These are phyloP conservation scores for Marchantia polymorpha DNA, from an alignment of 225 moss, liverwort and hornwort genomes.

Conservation along the genomic window DNA sequence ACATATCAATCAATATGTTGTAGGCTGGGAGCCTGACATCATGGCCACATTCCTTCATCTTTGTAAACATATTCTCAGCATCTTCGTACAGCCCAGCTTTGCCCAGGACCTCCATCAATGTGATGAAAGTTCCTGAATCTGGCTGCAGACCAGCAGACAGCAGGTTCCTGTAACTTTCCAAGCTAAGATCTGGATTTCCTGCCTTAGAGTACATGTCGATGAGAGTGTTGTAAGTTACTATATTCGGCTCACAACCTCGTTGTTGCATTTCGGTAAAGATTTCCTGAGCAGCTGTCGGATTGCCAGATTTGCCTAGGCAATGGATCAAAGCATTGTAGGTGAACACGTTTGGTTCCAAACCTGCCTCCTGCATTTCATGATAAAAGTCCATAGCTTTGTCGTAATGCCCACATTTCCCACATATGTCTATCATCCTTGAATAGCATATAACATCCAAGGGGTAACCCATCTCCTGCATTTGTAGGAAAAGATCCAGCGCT, in stretches of 20 bases:
- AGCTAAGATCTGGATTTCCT: slow-evolving; percentile 30
- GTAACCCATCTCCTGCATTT: slow-evolving; percentile 29
- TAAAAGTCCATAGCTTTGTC: slow-evolving; percentile 33
- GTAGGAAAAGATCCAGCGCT: slow-evolving; percentile 33
- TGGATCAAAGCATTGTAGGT: slow-evolving; percentile 39
- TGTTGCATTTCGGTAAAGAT: slow-evolving; percentile 34
- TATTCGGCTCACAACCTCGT: slow-evolving; percentile 33
- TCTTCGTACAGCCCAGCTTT: slow-evolving; percentile 31
- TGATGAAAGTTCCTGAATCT: slow-evolving; percentile 37
- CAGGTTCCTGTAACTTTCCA: slow-evolving; percentile 27
- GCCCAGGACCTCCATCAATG: slow-evolving; percentile 34
- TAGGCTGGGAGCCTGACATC: slow-evolving; percentile 32
- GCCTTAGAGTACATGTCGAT: slow-evolving; percentile 37
- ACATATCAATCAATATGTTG: slow-evolving; percentile 40
- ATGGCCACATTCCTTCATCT: slow-evolving; percentile 28
- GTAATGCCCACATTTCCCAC: slow-evolving; percentile 34
- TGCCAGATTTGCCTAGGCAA: slow-evolving; percentile 32
- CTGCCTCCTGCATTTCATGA: slow-evolving; percentile 31
- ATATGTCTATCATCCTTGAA: slow-evolving; percentile 38
- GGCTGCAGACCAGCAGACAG: slow-evolving; percentile 25
- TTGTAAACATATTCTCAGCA: slow-evolving; percentile 28
- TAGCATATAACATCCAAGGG: slow-evolving; percentile 32
- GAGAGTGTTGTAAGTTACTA: slow-evolving; percentile 35
- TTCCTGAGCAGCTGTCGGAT: slow-evolving; percentile 21
- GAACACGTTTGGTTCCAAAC: slow-evolving; percentile 34